These are phyloP conservation scores for Candida suzukii DNA, from an alignment of 805 yeast genomes.

Conservation along the genomic window DNA sequence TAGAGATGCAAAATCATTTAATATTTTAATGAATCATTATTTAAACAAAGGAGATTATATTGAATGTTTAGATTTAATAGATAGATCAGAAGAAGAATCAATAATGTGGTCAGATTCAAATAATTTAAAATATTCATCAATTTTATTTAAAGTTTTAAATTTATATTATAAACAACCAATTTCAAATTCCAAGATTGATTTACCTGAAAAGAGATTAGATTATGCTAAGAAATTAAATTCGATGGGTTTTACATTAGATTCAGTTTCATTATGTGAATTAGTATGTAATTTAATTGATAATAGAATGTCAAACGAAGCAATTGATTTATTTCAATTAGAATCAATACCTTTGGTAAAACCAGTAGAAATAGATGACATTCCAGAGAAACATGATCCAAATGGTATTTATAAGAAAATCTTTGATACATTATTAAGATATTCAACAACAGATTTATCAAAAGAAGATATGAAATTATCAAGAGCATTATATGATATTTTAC, in stretches of 20 bases:
- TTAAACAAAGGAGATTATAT: conserved; percentile 25
- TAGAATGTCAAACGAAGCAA: conserved; percentile 32
- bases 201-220: conserved; percentile 12
- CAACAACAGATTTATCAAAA: not conserved
- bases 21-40: conserved; percentile 27
- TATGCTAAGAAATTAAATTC: conserved; percentile 35
- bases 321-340: conserved; percentile 35
- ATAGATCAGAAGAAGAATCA: conserved; percentile 28
- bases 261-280: conserved; percentile 31
- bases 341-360: conserved; percentile 16
- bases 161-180: conserved; percentile 10
- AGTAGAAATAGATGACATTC: conserved; percentile 2
- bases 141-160: conserved; percentile 19
- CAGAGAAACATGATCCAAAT: not conserved
- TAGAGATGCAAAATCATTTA: conserved; percentile 29
- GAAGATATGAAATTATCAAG: conserved; percentile 42
- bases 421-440: not conserved
- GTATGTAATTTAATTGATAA: conserved; percentile 27
- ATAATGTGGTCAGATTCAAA: conserved; percentile 36
- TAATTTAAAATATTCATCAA: conserved; percentile 20
- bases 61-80: conserved; percentile 27
- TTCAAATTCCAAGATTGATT: not conserved
- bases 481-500: conserved; percentile 52
- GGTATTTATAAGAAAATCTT: conserved; percentile 10
- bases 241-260: conserved; percentile 31